Conservation (phyloP, 2,329 filamentous ascomycete genomes). For the Neopestalotiopsis sp. region DNA sequence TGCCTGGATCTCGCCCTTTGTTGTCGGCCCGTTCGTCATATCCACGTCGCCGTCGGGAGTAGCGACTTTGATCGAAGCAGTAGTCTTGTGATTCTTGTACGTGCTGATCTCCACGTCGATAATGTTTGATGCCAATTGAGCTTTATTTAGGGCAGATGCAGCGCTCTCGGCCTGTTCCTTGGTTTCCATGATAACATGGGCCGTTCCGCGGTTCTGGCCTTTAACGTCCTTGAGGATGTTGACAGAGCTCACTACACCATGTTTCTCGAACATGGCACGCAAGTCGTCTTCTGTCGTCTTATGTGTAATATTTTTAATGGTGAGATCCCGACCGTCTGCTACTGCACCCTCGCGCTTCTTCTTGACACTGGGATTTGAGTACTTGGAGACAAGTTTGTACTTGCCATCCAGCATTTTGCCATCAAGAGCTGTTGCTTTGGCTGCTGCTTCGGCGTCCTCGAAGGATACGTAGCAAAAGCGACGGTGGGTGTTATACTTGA, state of each 20-base stretch:
- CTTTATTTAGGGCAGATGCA: conserved; percentile 69
- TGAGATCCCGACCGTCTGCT: conserved; percentile 87
- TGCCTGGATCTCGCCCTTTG: conserved; percentile 57
- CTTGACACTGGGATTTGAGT: conserved; percentile 81
- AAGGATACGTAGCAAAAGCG: conserved; percentile 98
- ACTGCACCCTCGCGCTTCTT: conserved; percentile 80
- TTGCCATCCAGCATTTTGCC: conserved; percentile 71
- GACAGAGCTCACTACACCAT: conserved; percentile 75
- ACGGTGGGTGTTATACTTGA: conserved; percentile 86
- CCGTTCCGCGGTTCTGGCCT: conserved; percentile 76
- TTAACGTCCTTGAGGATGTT: conserved; percentile 72
- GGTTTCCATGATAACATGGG: conserved; percentile 77
- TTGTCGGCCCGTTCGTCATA: conserved; percentile 43
- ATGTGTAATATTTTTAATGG: conserved; percentile 72
- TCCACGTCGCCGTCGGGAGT: conserved; percentile 43
- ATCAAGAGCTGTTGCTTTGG: conserved; percentile 74
- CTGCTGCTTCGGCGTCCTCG: conserved; percentile 68
- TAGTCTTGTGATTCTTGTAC: conserved; percentile 60
- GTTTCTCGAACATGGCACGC: conserved; percentile 72
- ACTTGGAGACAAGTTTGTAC: conserved; percentile 75
- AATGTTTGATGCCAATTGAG: conserved; percentile 70
- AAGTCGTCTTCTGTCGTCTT: conserved; percentile 71
- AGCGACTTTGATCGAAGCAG: conserved; percentile 48
- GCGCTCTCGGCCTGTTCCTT: conserved; percentile 72
- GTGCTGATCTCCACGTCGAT: conserved; percentile 69